Evolutionary conservation across 148 eudicot species (phyloP), one percentile per base, ranked within the genome.

Genomic region (Cornus florida): DNA sequence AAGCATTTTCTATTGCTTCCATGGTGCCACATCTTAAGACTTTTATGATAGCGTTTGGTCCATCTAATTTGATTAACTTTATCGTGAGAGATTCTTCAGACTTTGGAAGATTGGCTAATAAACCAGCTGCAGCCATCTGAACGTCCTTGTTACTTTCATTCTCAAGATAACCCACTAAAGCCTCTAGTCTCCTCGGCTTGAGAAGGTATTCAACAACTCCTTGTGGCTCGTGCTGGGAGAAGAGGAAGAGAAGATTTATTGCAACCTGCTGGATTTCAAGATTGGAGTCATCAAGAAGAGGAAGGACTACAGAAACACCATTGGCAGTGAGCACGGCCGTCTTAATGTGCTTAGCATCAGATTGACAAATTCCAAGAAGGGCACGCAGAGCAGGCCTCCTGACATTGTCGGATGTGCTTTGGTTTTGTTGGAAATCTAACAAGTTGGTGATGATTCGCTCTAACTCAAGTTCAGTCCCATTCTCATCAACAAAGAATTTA

Each of bases 121-220:
- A 78, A 75, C 88, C 88, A 67, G 84, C 86, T n/a, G 88, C 86
- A 69, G 88, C 86, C 86, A 68, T 75, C 22, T 83, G 89, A 70
- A 83, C 84, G 38, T 83, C 83, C 10, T 82, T 22, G 13, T 86
- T 83, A 7, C 75, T 69, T 31, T 64, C 33, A 48, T 83, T 83
- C 71, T 86, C 84, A 11, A 86, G 85, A 70, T 81, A 75, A 8
- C 83, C 78, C 9, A 86, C 84, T 53, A 86, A 83, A 60, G 89
- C 89, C 65, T 86, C 86, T 1, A 83, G 71, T 33, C 86, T 73
- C 75, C 86, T 83, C 76, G 89, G 89, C 74, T 12, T 81, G 23
- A 86, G 77, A 59, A 86, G 89, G 75, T 78, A 86, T 56, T 86
- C 89, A 5, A 84, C 86, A 28, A 84, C 81, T 48, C 86, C 89